Percentiles rank a stretch among this genome's conserved stretches.
Conservation (phyloP, 352 stramenopile genomes). For the Pythium aristosporum region DNA sequence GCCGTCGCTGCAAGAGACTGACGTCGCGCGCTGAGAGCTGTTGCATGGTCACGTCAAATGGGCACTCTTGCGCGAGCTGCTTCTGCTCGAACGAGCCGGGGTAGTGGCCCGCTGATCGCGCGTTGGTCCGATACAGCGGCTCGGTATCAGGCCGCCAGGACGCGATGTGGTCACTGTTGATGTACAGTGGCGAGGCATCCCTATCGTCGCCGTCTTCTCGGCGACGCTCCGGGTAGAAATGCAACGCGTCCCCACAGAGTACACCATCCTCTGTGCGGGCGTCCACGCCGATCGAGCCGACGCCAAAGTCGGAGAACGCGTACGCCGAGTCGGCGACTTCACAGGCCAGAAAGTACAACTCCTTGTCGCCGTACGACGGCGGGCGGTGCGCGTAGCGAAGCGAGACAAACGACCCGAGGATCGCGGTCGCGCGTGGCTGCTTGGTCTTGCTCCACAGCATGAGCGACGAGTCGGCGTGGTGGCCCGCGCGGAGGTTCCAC, state of each 20-base stretch:
- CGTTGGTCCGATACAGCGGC: constrained; percentile 46
- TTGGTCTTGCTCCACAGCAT: constrained; percentile 72
- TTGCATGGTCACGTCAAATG: constrained; percentile 44
- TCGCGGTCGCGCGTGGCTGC: constrained; percentile 62
- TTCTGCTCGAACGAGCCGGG: constrained; percentile 45
- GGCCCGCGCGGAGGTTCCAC: constrained; percentile 63
- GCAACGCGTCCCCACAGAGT: constrained; percentile 55
- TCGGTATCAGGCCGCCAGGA: constrained; percentile 32
- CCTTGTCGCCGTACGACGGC: constrained; percentile 72
- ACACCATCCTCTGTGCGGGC: constrained; percentile 34
- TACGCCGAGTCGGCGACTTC: constrained; percentile 73
- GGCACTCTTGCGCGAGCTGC: constrained; percentile 49
- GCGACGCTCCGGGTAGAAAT: constrained; percentile 50
- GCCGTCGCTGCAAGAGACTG: background rate
- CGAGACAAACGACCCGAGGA: constrained; percentile 56
- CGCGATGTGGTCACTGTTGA: constrained; percentile 67
- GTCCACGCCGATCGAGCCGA: constrained; percentile 52
- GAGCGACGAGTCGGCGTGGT: constrained; percentile 76
- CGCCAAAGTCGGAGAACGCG: constrained; percentile 62
- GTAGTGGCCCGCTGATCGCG: constrained; percentile 50
- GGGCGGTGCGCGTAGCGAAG: constrained; percentile 28
- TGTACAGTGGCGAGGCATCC: constrained; percentile 44
- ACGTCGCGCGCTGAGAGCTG: background rate
- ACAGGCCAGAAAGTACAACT: constrained; percentile 73
- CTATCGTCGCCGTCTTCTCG: constrained; percentile 7